These are phyloP conservation scores for Brassica rapa DNA, from an alignment of 345 rosid genomes.

Conservation along the genomic window DNA sequence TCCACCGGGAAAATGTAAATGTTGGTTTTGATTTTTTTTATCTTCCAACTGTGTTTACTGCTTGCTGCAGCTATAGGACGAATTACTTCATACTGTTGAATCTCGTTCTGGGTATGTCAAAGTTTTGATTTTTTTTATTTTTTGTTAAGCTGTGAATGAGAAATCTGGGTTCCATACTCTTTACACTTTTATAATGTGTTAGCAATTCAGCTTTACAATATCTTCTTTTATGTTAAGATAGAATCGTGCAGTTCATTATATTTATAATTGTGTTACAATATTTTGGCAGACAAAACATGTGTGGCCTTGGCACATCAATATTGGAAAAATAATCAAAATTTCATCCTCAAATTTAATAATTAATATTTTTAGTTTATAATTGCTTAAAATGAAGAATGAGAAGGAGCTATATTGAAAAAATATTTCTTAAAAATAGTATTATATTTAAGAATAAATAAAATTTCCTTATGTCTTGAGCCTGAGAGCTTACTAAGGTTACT, in stretches of 20 bases:
- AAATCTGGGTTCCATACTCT: conserved; percentile 17
- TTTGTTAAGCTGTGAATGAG: too few species aligned
- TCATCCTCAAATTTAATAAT: not conserved
- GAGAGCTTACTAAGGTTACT: not conserved
- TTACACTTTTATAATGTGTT: conserved; percentile 10
- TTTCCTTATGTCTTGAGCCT: not conserved
- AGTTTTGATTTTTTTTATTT: too few species aligned
- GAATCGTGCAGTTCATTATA: not conserved
- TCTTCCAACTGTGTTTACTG: too few species aligned
- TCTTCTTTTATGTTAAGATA: not conserved
- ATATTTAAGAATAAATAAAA: too few species aligned
- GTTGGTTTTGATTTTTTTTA: too few species aligned
- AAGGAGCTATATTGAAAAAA: too few species aligned
- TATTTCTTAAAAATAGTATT: too few species aligned
- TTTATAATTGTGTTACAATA: not conserved
- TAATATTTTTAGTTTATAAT: too few species aligned
- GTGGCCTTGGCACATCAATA: not conserved
- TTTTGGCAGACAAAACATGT: not conserved
- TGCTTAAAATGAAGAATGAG: too few species aligned
- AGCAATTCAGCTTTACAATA: conserved; percentile 3
- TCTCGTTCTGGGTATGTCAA: too few species aligned
- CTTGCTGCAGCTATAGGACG: too few species aligned
- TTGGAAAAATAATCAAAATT: not conserved
- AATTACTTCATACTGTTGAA: too few species aligned
- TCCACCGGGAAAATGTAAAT: conserved; percentile 24